Evolutionary conservation across 2,329 filamentous ascomycete genomes (phyloP).

Genomic region (Paecilomyces formosus): DNA sequence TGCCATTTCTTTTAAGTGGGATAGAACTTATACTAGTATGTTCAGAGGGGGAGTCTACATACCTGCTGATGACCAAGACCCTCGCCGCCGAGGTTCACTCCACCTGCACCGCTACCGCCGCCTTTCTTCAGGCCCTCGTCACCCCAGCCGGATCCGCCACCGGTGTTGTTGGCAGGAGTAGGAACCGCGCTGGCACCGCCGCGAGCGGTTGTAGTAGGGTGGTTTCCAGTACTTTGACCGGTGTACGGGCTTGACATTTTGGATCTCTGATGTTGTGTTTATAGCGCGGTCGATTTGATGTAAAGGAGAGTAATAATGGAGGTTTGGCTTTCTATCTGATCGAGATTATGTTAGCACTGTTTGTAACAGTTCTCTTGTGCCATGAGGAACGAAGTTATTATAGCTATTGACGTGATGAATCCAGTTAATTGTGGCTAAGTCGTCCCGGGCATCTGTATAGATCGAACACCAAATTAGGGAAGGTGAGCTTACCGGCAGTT

Average conservation of each 20-base stretch:
- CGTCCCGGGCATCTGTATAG: not conserved
- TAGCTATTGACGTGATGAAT: not conserved
- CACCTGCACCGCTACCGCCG: constrained; percentile 3
- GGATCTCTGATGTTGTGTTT: not conserved
- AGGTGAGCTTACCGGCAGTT: not conserved
- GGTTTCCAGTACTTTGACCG: constrained; percentile 4
- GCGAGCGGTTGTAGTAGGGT: constrained; percentile 7
- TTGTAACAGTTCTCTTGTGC: not conserved
- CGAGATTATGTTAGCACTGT: not conserved
- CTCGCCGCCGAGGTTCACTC: constrained; percentile 4
- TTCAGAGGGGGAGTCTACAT: not conserved
- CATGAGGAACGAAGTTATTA: not conserved
- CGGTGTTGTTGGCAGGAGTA: constrained; percentile 22
- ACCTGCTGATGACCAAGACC: constrained; percentile 19
- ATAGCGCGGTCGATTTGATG: not conserved
- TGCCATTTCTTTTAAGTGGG: not conserved
- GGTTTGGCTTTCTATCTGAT: not conserved
- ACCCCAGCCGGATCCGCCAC: constrained; percentile 15
- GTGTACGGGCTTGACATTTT: constrained; percentile 8
- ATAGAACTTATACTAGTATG: not conserved
- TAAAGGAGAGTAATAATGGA: not conserved
- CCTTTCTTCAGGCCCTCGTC: constrained; percentile 16
- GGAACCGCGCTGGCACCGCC: constrained; percentile 18
- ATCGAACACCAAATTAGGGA: not conserved
- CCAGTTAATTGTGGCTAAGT: not conserved